A percentile compares a stretch with the other conserved stretches of the same genome.
Conservation (phyloP, 2,329 filamentous ascomycete genomes). For the Colletotrichum sansevieriae region DNA sequence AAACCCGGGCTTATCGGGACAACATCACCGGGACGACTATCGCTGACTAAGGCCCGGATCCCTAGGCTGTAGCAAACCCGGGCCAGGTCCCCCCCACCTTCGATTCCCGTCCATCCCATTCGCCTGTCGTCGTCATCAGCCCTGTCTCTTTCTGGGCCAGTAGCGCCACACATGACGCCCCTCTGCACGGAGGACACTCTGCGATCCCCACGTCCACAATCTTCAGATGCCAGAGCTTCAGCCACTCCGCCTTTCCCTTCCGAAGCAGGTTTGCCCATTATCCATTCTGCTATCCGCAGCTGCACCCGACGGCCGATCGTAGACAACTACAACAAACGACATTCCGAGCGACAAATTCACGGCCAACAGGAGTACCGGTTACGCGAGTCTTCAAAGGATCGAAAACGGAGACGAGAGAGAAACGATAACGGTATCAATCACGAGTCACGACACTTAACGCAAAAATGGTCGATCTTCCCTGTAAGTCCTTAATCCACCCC, state of each 20-base stretch:
- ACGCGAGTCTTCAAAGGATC: no score
- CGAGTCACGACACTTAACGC: constrained; percentile 8
- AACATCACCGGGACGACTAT: constrained; percentile 51
- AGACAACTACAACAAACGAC: background rate
- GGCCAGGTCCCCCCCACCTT: constrained; percentile 9
- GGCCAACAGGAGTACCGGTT: background rate
- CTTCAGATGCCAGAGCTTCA: constrained; percentile 42
- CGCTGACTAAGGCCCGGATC: constrained; percentile 35
- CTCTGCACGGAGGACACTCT: background rate
- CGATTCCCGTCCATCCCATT: constrained; percentile 24
- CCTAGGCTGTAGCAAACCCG: background rate
- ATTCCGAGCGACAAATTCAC: background rate
- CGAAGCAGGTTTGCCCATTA: constrained; percentile 38
- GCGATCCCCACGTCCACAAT: constrained; percentile 21
- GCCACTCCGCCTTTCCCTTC: constrained; percentile 35
- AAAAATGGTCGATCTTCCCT: constrained; percentile 64
- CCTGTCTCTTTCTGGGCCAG: background rate
- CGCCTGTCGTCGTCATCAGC: constrained; percentile 37
- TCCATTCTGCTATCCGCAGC: background rate
- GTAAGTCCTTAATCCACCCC: constrained; percentile 50
- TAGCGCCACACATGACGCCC: constrained; percentile 30
- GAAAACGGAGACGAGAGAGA: no score
- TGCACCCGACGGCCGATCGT: no score
- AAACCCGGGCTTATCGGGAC: constrained; percentile 16
- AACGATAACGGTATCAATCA: no score